Evolutionary conservation across 2,329 filamentous ascomycete genomes (phyloP), one percentile per base, ranked within the genome.

Genomic region (Trichoderma sp.): DNA sequence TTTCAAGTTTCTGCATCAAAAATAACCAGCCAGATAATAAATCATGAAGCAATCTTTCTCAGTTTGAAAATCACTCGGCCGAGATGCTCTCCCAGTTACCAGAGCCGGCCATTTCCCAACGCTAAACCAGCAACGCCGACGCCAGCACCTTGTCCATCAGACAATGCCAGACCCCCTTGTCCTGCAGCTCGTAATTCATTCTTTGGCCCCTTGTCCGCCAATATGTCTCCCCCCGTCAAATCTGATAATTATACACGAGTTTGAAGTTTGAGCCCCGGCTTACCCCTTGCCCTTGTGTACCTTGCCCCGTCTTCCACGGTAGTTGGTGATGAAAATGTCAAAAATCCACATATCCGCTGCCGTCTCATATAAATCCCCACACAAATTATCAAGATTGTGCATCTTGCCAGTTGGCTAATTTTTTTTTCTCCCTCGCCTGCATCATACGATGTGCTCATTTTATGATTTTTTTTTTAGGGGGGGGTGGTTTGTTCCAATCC

Each of bases 121-220:
- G 61, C 61, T 65, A 8, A 25, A 19, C 52, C 45, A 56, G 29
- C 32, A 54, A 59, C 65, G 65, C 65, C 65, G 50, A 61, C 65
- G 57, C 65, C 65, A 48, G 42, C 50, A 50, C 22, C 63, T 63
- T 32, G 57, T 57, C 56, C 17, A 3, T 13, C 35, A 9, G 54
- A 67, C 42, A 29, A 59, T 58, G 42, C 29, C 37, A 22, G 45
- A 37, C 29, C 13, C 45, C 50, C 50, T 48, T 67, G 48, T 34
- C 57, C 39, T 27, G 42, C 57, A 67, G 50, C 45, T 57, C 52
- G 37, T 57, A 29, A 35, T 54, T 54, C 58, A 61, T 54, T 61
- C 57, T 63, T 60, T 56, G 37, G n/a, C 17, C 50, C 50, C 10
- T 29, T 39, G 48, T 63, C 50, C 17, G 61, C 52, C 61, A 52